Conservation (phyloP, 148 eudicot genomes). For the Vaccinium darrowii region DNA sequence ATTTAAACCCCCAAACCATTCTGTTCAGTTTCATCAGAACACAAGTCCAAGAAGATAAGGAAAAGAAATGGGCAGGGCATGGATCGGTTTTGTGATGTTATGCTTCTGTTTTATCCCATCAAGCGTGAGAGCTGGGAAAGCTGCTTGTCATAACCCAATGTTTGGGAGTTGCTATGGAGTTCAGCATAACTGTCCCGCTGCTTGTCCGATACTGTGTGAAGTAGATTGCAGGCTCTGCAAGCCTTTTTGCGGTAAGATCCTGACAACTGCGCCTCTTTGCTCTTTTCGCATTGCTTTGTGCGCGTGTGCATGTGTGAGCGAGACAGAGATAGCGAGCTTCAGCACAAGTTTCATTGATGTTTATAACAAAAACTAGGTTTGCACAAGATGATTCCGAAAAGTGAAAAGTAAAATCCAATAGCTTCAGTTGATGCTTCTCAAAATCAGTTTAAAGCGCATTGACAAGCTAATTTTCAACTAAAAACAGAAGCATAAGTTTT, state of each 20-base stretch:
- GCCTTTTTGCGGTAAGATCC: constrained; percentile 21
- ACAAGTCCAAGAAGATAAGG: not conserved
- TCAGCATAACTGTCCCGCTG: constrained; percentile 15
- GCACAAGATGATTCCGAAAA: not conserved
- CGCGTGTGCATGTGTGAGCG: not conserved
- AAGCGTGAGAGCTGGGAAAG: constrained; percentile 10
- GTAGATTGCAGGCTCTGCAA: constrained; percentile 23
- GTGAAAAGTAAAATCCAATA: too few species aligned
- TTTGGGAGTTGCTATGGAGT: constrained; percentile 16
- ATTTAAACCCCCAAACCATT: not conserved
- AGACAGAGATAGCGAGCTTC: not conserved
- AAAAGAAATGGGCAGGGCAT: constrained; percentile 8
- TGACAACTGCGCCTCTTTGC: not conserved
- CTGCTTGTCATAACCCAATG: constrained; percentile 24
- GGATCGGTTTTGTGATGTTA: constrained; percentile 8
- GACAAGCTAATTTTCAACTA: too few species aligned
- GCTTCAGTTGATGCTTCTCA: too few species aligned
- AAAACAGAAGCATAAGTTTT: too few species aligned
- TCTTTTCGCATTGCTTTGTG: not conserved
- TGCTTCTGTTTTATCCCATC: constrained; percentile 6
- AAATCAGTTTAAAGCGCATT: too few species aligned
- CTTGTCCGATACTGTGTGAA: constrained; percentile 18
- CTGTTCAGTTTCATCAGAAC: not conserved
- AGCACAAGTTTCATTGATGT: not conserved
- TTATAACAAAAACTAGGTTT: not conserved